Base-by-base conservation (phyloP, 495 filamentous ascomycete species). In the Penicillium fimorum region DNA sequence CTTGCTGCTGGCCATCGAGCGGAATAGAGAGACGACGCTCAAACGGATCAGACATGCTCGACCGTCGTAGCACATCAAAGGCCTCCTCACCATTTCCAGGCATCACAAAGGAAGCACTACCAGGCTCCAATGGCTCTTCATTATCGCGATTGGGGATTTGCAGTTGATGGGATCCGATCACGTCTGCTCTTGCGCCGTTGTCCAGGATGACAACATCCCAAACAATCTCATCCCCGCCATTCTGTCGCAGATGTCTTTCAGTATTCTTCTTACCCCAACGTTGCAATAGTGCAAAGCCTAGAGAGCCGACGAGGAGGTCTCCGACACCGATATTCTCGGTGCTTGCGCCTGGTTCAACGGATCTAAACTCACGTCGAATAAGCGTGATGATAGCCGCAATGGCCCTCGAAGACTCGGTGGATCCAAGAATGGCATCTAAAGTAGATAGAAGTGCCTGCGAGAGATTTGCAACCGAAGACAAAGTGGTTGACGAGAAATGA, bases 141-240 rank as follows among this genome's bases (percentile, higher is more conserved):
- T 58, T 58, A 6, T 48, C 42, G n/a, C 50, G 44, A 24, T 64
- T 59, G 3, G 43, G 38, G 42, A 65, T 70, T 49, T 65, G 69
- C 45, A 63, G 61, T 62, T 61, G 70, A 64, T 61, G 67, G 56
- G 61, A 80, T 62, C 56, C 76, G 37, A 82, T 72, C 15, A 88
- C 75, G 65, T 88, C 87, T 24, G 82, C 82, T 37, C 83, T 72
- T 40, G 75, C 67, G 1, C 84, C 86, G 58, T 86, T 80, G 57
- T 87, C 81, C 18, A 88, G 65, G 30, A 91, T 83, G 43, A 91
- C 85, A n/a, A 90, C 84, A 73, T 92, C 89, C 89, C 89, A 92
- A 10, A 91, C 76, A 25, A 82, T 70, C 61, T 90, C 87, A 47
- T 87, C 80, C 12, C 78, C 78, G 43, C 75, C 70, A 30, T 77